Base-by-base conservation (phyloP, 352 stramenopile species). In the Globisporangium lucens region DNA sequence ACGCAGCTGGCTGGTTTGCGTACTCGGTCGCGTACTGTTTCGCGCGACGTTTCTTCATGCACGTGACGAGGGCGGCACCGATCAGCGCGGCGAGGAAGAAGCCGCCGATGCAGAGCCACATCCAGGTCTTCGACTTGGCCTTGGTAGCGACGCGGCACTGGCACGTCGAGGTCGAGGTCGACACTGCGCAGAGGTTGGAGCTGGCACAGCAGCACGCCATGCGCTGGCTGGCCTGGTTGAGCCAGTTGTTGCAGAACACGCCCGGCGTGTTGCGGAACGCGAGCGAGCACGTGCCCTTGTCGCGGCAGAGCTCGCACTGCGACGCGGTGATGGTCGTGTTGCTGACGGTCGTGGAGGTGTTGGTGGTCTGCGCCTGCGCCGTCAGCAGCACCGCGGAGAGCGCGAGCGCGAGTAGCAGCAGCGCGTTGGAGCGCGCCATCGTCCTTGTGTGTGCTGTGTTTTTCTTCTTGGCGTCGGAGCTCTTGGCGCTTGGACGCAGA, bases 191-290 rank as follows among this genome's bases (percentile, higher is more conserved):
- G 60, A 76, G 71, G 10, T 75, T 70, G 20, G 24, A 61, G 64
- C 63, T 66, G 27, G 83, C 69, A 53, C 80, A 89, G 72, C 80
- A 91, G 68, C 83, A 91, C 24, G 81, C 69, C 41, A 72, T 70
- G 24, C 68, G 67, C 24, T 75, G 67, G 46, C 52, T 73, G 1
- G 63, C 66, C n/a, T 59, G 35, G 70, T 76, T 75, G 17, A 90
- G 69, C 77, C 76, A 91, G 38, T 72, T 68, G 66, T 78, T 75
- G 68, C 83, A 91, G 67, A 75, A 91, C 61, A 81, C 43, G 30
- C 79, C 83, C 0, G 75, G 67, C 0, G 38, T 63, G 27, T 68
- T 75, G 12, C 83, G 70, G 71, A 78, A 90, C 10, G 81, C 83
- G 55, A 67, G 41, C 17, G 63, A 70, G 70, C 83, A 91, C 56